phyloP scores from a whole-genome alignment of 192 early-diverging fungal species.

The Coemansia sp. region DNA sequence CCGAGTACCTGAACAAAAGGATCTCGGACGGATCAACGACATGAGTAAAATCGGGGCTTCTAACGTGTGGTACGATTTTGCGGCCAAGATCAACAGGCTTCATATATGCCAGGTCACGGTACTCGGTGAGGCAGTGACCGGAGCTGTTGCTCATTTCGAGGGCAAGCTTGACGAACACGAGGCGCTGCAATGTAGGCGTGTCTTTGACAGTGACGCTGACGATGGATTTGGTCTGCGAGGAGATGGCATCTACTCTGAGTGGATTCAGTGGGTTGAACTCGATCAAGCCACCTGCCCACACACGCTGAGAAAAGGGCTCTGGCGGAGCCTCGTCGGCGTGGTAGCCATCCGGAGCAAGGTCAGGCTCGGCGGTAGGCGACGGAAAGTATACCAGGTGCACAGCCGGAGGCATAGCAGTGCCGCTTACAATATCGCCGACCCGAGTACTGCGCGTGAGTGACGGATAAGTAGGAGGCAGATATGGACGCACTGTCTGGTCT shows the following conservation, averaged over 20 bases:
- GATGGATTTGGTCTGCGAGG: constrained; percentile 62
- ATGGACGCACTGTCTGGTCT: constrained; percentile 50
- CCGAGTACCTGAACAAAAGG: constrained; percentile 84
- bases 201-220: constrained; percentile 61
- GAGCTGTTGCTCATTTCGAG: constrained; percentile 64
- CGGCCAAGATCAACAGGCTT: constrained; percentile 32
- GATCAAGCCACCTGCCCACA: constrained; percentile 88
- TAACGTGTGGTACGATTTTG: constrained; percentile 47
- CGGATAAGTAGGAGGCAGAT: constrained; percentile 34
- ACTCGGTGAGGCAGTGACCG: constrained; percentile 67
- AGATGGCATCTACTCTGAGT: constrained; percentile 66
- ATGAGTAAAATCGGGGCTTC: constrained; percentile 64
- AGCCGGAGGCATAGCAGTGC: constrained; percentile 64
- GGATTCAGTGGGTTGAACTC: constrained; percentile 62
- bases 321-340: constrained; percentile 78
- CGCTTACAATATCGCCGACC: constrained; percentile 36
- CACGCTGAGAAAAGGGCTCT: constrained; percentile 69
- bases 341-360: constrained; percentile 84
- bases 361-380: constrained; percentile 63
- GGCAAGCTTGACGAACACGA: constrained; percentile 72
- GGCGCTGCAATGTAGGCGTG: constrained; percentile 43
- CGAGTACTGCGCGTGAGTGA: constrained; percentile 20
- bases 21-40: constrained; percentile 66
- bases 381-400: constrained; percentile 85
- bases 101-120: constrained; percentile 71